Conservation (phyloP, 129 eudicot genomes). For the Chrysanthemum seticuspe region DNA sequence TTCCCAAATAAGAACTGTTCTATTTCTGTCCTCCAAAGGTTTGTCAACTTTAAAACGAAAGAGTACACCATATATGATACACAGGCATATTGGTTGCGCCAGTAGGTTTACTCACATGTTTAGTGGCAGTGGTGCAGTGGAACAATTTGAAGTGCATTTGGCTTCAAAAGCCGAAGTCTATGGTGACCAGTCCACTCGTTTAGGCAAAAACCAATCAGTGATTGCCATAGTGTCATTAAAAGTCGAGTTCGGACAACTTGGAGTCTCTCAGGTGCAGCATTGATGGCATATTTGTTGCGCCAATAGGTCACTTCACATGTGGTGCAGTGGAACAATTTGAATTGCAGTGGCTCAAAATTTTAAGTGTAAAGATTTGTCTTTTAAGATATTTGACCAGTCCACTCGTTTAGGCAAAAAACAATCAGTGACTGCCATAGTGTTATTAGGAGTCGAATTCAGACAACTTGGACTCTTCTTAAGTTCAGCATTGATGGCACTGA, state of each 20-base stretch:
- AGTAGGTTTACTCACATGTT: conserved; percentile 75
- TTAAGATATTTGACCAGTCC: not conserved
- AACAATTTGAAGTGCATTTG: conserved; percentile 41
- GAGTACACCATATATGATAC: not conserved
- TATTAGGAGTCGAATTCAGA: conserved; percentile 66
- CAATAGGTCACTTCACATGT: conserved; percentile 80
- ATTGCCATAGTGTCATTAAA: conserved; percentile 47
- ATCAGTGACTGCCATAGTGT: conserved; percentile 39
- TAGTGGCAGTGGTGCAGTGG: conserved; percentile 67
- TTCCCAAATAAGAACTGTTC: conserved; percentile 74
- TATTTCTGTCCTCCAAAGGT: conserved; percentile 79
- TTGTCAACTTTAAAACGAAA: conserved; percentile 15
- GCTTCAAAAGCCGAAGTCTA: conserved; percentile 31
- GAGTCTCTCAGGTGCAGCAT: conserved; percentile 63
- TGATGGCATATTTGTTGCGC: conserved; percentile 55
- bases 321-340: conserved; percentile 64
- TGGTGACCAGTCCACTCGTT: conserved; percentile 18
- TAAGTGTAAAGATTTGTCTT: conserved; percentile 3
- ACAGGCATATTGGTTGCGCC: conserved; percentile 58
- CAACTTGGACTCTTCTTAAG: conserved; percentile 66
- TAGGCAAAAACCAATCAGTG: conserved; percentile 35
- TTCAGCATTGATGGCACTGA: conserved; percentile 49
- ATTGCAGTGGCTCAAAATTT: conserved; percentile 33
- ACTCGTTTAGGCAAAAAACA: conserved; percentile 33
- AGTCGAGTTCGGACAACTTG: conserved; percentile 73